Evolutionary conservation across 768 basidiomycete genomes (phyloP).

Genomic region (Hygrocybe coccinea): DNA sequence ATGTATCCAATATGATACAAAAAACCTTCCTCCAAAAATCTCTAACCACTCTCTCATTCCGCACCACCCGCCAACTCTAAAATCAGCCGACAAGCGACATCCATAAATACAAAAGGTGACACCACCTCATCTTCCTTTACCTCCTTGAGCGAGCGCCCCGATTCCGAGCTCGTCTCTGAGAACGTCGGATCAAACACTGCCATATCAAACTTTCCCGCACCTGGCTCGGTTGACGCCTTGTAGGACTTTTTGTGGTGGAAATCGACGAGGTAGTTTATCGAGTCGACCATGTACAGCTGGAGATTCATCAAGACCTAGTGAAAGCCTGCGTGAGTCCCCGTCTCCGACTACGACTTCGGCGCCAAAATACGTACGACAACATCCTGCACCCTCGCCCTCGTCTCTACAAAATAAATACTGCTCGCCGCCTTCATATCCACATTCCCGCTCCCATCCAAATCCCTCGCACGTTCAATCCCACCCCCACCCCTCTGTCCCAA

Average conservation of each 20-base stretch:
- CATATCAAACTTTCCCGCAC: constrained; percentile 70
- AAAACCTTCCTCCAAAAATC: neutral
- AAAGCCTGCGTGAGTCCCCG: constrained; percentile 1
- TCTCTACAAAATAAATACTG: constrained; percentile 89
- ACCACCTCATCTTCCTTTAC: constrained; percentile 60
- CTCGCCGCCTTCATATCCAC: constrained; percentile 68
- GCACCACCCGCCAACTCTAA: constrained; percentile 78
- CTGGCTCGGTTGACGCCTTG: constrained; percentile 61
- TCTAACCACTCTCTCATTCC: too few species aligned
- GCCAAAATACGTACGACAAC: constrained; percentile 66
- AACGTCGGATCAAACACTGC: constrained; percentile 43
- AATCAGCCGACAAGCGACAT: constrained; percentile 89
- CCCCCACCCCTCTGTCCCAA: constrained; percentile 27
- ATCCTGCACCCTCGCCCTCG: constrained; percentile 81
- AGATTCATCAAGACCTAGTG: constrained; percentile 91
- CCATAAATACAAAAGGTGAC: constrained; percentile 93
- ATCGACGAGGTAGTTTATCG: constrained; percentile 94
- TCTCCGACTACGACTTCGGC: neutral
- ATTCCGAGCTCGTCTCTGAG: constrained; percentile 53
- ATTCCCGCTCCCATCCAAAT: constrained; percentile 53
- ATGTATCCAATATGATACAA: too few species aligned
- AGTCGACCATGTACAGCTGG: constrained; percentile 94
- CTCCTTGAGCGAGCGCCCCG: constrained; percentile 46
- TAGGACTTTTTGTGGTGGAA: constrained; percentile 98
- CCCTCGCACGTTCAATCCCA: constrained; percentile 57